Conservation (phyloP, 306 rosid species). For the Inga leiocalycina region DNA sequence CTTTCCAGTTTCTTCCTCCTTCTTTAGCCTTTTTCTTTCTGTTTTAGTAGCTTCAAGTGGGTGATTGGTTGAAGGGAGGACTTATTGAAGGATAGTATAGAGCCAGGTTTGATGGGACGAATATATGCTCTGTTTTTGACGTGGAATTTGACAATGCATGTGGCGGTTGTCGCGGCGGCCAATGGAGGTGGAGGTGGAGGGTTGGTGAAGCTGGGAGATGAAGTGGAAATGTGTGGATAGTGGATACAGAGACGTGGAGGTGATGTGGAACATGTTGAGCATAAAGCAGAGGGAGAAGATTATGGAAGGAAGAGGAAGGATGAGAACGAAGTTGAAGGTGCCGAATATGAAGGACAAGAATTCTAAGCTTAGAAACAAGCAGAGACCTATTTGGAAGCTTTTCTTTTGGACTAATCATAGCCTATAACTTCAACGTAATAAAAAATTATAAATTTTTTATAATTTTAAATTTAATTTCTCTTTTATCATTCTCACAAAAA, state of each 20-base stretch:
- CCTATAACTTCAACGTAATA: not conserved
- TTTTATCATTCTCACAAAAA: too few relatives aligned
- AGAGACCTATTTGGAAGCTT: slow-evolving; percentile 19
- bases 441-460: too few relatives aligned
- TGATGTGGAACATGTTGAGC: slow-evolving; percentile 69
- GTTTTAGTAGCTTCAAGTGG: not conserved
- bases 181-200: slow-evolving; percentile 8
- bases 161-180: not conserved
- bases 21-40: not conserved
- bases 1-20: not conserved
- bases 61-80: not conserved
- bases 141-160: not conserved
- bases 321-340: not conserved
- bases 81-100: not conserved
- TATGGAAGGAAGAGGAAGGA: not conserved
- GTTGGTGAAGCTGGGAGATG: slow-evolving; percentile 54
- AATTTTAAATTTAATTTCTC: too few relatives aligned
- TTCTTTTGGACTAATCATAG: slow-evolving; percentile 35
- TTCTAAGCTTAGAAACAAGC: slow-evolving; percentile 5
- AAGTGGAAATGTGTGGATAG: slow-evolving; percentile 65
- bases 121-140: not conserved
- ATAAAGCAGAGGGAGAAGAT: slow-evolving; percentile 11
- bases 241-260: slow-evolving; percentile 62
- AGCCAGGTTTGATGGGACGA: not conserved
- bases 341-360: not conserved